Evolutionary conservation across 2,329 filamentous ascomycete species (phyloP).

Genomic region (Alternaria alternata): DNA sequence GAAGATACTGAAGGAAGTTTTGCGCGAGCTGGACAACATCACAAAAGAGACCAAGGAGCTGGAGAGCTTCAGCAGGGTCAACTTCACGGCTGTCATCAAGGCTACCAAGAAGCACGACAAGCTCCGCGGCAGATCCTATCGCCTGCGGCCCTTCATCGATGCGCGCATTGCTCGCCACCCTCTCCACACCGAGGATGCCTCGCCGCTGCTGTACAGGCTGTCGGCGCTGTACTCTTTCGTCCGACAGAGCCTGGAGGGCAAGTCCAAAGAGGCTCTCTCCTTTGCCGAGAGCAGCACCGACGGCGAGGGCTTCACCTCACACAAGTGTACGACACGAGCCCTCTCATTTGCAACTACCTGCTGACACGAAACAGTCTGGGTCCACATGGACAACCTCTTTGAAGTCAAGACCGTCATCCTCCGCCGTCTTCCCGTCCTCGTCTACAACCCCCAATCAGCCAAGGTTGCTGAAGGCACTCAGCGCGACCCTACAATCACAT

Average conservation of each 20-base stretch:
- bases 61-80: slow-evolving; percentile 93
- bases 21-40: slow-evolving; percentile 83
- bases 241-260: slow-evolving; percentile 78
- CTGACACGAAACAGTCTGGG: slow-evolving; percentile 74
- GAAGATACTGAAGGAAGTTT: slow-evolving; percentile 71
- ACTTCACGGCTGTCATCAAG: slow-evolving; percentile 98
- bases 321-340: slow-evolving; percentile 75
- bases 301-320: slow-evolving; percentile 77
- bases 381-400: slow-evolving; percentile 92
- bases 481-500: slow-evolving; percentile 87
- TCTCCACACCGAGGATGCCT: slow-evolving; percentile 95
- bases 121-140: slow-evolving; percentile 85
- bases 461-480: slow-evolving; percentile 82
- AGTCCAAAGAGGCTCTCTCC: slow-evolving; percentile 54
- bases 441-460: slow-evolving; percentile 88
- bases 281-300: slow-evolving; percentile 53
- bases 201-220: slow-evolving; percentile 84
- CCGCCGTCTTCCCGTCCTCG: slow-evolving; percentile 85
- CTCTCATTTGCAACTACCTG: not conserved
- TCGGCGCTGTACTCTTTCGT: slow-evolving; percentile 97
- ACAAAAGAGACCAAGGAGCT: slow-evolving; percentile 91
- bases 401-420: slow-evolving; percentile 97
- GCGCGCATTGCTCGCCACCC: slow-evolving; percentile 86
- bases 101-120: slow-evolving; percentile 99
- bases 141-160: slow-evolving; percentile 89